Conservation (phyloP, 2,329 filamentous ascomycete species). For the Pyrenophora teres region DNA sequence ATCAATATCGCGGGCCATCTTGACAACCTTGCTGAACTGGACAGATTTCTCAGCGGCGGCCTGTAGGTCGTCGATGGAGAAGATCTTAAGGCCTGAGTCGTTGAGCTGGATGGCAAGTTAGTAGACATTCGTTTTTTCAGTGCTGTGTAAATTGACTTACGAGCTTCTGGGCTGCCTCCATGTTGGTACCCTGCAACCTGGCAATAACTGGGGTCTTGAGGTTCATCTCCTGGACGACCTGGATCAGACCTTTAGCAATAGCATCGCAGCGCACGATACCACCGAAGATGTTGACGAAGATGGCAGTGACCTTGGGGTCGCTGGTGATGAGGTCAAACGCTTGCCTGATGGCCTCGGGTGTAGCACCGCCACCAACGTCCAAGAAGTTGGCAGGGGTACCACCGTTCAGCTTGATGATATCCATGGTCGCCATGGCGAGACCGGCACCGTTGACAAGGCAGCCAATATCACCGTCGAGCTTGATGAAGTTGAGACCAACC, state of each 20-base stretch:
- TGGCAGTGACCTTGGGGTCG: conserved; percentile 96
- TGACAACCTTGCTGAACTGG: conserved; percentile 98
- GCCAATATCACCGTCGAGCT: conserved; percentile 98
- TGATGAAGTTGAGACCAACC: conserved; percentile 98
- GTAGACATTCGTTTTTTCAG: neutral
- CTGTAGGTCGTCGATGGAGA: conserved; percentile 98
- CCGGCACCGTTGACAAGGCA: conserved; percentile 99
- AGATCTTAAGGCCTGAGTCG: conserved; percentile 98
- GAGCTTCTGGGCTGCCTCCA: conserved; percentile 87
- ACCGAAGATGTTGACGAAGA: conserved; percentile 99
- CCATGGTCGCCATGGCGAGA: conserved; percentile 99
- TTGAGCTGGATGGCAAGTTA: conserved; percentile 66
- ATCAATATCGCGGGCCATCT: conserved; percentile 97
- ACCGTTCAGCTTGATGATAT: conserved; percentile 99
- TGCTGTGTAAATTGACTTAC: conserved; percentile 49
- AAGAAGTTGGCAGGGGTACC: conserved; percentile 97
- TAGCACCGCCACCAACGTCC: conserved; percentile 96
- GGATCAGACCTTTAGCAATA: conserved; percentile 94
- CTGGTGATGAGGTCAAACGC: conserved; percentile 98
- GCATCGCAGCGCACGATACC: conserved; percentile 98
- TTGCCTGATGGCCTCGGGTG: conserved; percentile 92
- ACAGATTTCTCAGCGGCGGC: conserved; percentile 97
- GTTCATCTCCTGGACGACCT: conserved; percentile 92
- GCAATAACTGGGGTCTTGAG: conserved; percentile 96
- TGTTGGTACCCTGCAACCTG: conserved; percentile 97